Percentiles rank a stretch among this genome's conserved stretches.
phyloP scores from a whole-genome alignment of 768 basidiomycete genomes.

The Neoboletus brunneissimus region DNA sequence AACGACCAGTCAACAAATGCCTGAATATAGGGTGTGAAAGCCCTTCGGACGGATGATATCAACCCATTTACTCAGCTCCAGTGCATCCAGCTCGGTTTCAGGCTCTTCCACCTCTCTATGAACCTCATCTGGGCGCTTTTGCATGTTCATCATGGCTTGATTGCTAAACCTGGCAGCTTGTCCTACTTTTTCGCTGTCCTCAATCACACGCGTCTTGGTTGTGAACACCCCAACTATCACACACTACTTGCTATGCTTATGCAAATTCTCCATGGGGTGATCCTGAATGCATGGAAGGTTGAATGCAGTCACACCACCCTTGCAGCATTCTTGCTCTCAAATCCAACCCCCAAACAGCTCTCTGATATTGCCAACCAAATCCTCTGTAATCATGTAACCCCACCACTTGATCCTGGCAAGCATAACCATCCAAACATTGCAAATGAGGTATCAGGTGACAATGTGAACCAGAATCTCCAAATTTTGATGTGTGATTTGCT shows the following conservation, averaged over 20 bases:
- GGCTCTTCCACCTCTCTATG: background rate
- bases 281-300: slow-evolving; percentile 33
- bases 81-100: background rate
- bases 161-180: no score
- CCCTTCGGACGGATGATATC: background rate
- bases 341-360: slow-evolving; percentile 6
- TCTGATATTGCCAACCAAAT: background rate
- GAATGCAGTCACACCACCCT: slow-evolving; percentile 20
- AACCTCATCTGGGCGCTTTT: background rate
- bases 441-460: no score
- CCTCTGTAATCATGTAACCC: background rate
- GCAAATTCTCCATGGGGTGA: slow-evolving; percentile 34
- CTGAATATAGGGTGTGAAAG: background rate
- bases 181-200: no score
- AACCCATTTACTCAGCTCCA: background rate
- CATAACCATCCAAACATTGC: no score
- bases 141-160: background rate
- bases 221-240: slow-evolving; percentile 36
- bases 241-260: slow-evolving; percentile 18
- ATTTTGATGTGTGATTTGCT: background rate
- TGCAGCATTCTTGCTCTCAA: slow-evolving; percentile 19
- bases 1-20: background rate
- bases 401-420: no score
- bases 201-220: slow-evolving; percentile 14
- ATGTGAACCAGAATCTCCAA: no score